Base-by-base conservation (phyloP, 2,329 filamentous ascomycete species). In the Beauveria caledonica region DNA sequence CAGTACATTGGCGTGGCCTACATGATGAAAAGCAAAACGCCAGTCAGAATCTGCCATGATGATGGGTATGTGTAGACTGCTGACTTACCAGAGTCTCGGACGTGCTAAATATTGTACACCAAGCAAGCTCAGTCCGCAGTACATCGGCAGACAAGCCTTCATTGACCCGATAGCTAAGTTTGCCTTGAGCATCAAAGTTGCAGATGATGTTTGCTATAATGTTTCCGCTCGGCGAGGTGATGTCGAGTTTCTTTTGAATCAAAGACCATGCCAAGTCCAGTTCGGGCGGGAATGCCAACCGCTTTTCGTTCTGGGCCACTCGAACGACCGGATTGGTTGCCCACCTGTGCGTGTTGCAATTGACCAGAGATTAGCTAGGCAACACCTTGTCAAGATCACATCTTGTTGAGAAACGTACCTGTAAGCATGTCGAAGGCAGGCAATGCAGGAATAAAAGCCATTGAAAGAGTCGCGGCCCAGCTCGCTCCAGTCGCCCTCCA, bases 401-500 rank as follows among this genome's bases (percentile, higher is more conserved):
- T 36, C 5, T 36, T 36, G 5, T 13, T 6, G 33, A 36, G 5
- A 36, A 6, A 23, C 19, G 7, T 39, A 57, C 54, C 54, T 25
- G 15, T 57, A 57, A 5, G 54, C 54, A 5, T 57, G 54, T 17
- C 54, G 29, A 3, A 57, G n/a, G 9, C 54, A 57, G 3, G 54
- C 54, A 8, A 57, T 13, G 33, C 54, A 57, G 4, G 54, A 57
- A 40, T 57, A 57, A 23, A 57, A 57, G 9, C 54, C 54, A 19
- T 57, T 57, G 54, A 57, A 57, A 23, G 27, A n/a, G 44, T 57
- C 54, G 5, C 54, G 54, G n/a, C 45, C n/a, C 5, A 57, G 29
- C 44, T 57, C 44, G n/a, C 10, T 27, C 13, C 44, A 57, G 8
- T 49, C 19, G 13, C 44, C 54, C 9, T 23, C 44, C 29, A 48